Conservation (phyloP, 2,329 filamentous ascomycete genomes). For the Trichoderma koningiopsis region DNA sequence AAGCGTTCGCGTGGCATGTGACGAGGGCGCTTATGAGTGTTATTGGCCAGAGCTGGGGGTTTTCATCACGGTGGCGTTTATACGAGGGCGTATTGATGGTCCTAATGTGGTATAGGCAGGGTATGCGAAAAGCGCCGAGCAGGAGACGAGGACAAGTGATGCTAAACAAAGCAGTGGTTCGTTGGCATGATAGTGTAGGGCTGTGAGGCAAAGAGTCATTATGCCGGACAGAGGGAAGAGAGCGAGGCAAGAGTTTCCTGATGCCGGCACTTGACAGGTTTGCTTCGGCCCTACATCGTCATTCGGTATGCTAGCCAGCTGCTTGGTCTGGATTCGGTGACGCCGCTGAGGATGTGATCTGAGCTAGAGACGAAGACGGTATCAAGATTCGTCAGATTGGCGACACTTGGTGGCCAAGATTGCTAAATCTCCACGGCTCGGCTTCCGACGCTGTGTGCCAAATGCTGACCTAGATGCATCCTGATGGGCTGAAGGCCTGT, state of each 20-base stretch:
- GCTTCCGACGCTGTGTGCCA: neutral
- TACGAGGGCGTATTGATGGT: neutral
- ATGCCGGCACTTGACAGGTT: neutral
- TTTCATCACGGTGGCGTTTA: conserved; percentile 4
- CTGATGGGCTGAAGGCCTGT: neutral
- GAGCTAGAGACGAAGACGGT: neutral
- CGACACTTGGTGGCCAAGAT: neutral
- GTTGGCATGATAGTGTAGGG: neutral
- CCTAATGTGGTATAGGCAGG: neutral
- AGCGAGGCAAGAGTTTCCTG: neutral
- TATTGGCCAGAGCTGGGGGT: neutral
- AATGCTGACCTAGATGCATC: neutral
- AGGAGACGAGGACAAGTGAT: neutral
- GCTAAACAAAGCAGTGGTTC: neutral
- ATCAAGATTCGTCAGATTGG: neutral
- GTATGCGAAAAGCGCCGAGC: neutral
- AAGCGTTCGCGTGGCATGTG: neutral
- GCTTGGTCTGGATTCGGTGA: neutral
- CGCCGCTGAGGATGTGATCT: neutral
- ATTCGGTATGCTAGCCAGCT: neutral
- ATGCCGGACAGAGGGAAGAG: neutral
- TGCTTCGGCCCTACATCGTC: neutral
- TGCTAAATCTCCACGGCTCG: neutral
- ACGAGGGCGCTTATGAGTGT: neutral
- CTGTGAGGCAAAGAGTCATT: neutral